Evolutionary conservation across 768 basidiomycete species (phyloP), one percentile per base, ranked within the genome.

Genomic region (Boletales sp.): DNA sequence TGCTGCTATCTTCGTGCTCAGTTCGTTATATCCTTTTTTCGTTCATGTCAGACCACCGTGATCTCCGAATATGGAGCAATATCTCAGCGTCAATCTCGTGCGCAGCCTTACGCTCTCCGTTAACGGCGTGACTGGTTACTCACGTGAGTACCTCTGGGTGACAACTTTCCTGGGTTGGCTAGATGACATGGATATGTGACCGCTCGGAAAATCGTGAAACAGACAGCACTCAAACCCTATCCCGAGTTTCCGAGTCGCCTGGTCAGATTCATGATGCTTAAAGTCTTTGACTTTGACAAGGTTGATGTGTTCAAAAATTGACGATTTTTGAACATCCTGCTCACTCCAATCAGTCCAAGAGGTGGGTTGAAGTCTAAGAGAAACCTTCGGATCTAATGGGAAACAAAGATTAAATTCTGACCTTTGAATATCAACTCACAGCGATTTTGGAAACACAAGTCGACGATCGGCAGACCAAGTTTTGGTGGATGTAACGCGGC

Each of bases 11-110:
- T 42, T 47, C 29, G 36, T 34, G 30, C 41, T 47, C 50, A 36
- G 32, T 31, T 43, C 7, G 8, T 30, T 35, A 37, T 38, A 45
- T 40, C 29, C 31, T 45, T 44, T 49, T 48, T 27, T 27, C 24
- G 19, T 15, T 45, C 42, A 42, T 44, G 46, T n/a, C 19, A 31
- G 29, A 10, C 32, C 40, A 34, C 27, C 12, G 17, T 30, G 17
- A 39, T 53, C 36, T 34, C 47, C 43, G 17, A 45, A 41, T 14
- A 14, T 8, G 45, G 31, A 18, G 8, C 29, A 13, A 17, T 15
- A 59, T 63, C 61, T 48, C 47, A 45, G 54, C 45, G 51, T 51
- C 49, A 54, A 51, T 64, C 57, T 54, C 18, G 42, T 42, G 36
- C n/a, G 46, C 41, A 50, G 43, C 36, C 12, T 43, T 39, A 36